Conservation (phyloP, 371 early-diverging fungal genomes). For the Rhizopus delemar region DNA sequence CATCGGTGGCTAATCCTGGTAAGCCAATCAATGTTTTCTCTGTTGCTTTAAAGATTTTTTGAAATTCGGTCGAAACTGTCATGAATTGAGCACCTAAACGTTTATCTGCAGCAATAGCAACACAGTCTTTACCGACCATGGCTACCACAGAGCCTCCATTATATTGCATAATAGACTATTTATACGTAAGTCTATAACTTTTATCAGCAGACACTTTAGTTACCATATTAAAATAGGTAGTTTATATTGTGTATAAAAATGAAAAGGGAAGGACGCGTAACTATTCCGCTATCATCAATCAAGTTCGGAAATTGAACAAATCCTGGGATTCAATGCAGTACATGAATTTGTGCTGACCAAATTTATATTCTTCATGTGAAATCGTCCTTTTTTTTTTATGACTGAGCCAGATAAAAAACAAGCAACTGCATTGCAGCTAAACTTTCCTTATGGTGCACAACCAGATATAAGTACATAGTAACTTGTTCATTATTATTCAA, state of each 20-base stretch:
- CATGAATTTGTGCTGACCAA: no score
- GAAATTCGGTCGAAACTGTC: conserved; percentile 92
- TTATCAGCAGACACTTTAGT: neutral
- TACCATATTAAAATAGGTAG: conserved; percentile 1
- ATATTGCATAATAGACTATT: conserved; percentile 82
- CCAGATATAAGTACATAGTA: conserved; percentile 71
- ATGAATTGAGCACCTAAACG: conserved; percentile 90
- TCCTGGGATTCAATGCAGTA: no score
- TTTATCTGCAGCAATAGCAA: conserved; percentile 97
- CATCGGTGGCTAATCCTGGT: conserved; percentile 97
- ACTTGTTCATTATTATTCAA: neutral
- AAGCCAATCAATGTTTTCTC: conserved; percentile 91
- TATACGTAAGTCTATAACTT: neutral
- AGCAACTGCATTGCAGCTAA: conserved; percentile 15
- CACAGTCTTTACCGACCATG: conserved; percentile 98
- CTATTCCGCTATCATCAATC: neutral
- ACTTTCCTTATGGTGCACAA: conserved; percentile 75
- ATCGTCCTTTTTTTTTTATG: no score
- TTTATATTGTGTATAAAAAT: neutral
- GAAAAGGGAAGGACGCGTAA: neutral
- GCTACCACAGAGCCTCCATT: conserved; percentile 97
- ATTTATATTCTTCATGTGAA: no score
- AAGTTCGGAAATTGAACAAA: no score
- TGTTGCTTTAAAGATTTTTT: conserved; percentile 90
- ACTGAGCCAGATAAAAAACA: neutral